These are phyloP conservation scores for Venturiaceae sp. DNA, from an alignment of 2,329 filamentous ascomycete genomes.

Conservation along the genomic window DNA sequence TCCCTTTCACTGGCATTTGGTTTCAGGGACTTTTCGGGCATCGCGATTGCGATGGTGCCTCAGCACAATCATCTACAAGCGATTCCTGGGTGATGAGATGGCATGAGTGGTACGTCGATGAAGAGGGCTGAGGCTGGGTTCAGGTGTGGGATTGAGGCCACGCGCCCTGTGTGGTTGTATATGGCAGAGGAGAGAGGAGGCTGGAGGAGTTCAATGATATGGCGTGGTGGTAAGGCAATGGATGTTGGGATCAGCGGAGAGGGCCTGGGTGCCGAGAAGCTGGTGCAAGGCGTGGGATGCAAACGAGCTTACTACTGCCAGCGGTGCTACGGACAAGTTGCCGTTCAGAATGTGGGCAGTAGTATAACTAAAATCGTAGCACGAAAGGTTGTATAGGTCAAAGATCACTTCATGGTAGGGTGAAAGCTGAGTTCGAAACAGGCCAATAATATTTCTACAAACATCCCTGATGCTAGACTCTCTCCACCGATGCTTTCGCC, in stretches of 20 bases:
- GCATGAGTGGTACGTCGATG: constrained; percentile 16
- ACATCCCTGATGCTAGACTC: not conserved
- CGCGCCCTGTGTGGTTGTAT: not conserved
- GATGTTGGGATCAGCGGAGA: not conserved
- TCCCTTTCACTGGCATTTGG: constrained; percentile 23
- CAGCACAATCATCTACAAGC: constrained; percentile 23
- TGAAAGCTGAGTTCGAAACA: not conserved
- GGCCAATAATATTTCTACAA: not conserved
- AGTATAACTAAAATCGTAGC: not conserved
- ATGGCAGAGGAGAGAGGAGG: not conserved
- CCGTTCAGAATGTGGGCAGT: not conserved
- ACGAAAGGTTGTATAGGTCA: not conserved
- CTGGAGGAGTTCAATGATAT: not conserved
- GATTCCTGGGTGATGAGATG: not conserved
- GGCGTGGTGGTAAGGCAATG: not conserved
- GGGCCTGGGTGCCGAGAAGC: not conserved
- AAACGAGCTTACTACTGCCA: not conserved
- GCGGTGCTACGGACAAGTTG: not conserved
- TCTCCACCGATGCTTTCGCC: no score
- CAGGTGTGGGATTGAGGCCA: constrained; percentile 8
- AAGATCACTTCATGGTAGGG: not conserved
- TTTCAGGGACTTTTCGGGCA: constrained; percentile 29
- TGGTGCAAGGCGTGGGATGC: not conserved
- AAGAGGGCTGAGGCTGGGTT: constrained; percentile 21
- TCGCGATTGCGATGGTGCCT: constrained; percentile 19